A percentile compares a stretch with the other conserved stretches of the same genome.
phyloP scores from a whole-genome alignment of 371 early-diverging fungal genomes.

The Zychaea mexicana region DNA sequence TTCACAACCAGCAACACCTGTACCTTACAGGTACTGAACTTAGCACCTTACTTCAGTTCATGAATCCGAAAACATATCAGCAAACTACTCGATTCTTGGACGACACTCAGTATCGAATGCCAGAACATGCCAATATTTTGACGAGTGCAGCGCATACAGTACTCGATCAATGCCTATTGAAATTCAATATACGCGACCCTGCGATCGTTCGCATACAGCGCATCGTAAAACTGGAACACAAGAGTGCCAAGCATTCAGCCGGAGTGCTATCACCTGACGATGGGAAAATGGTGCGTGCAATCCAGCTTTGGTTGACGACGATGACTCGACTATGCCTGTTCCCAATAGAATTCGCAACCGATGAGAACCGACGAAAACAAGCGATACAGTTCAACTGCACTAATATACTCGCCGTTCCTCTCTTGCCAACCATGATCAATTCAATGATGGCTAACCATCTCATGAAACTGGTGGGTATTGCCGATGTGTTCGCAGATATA shows the following conservation, averaged over 20 bases:
- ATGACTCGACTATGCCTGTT: constrained; percentile 52
- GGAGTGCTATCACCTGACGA: constrained; percentile 20
- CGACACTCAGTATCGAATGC: constrained; percentile 17
- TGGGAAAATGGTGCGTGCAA: constrained; percentile 31
- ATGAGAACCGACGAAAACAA: neutral
- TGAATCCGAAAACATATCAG: constrained; percentile 51
- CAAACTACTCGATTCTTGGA: constrained; percentile 22
- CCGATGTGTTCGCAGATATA: constrained; percentile 2
- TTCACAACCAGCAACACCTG: constrained; percentile 4
- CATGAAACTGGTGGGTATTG: constrained; percentile 12
- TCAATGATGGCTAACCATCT: constrained; percentile 23
- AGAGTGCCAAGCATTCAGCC: constrained; percentile 10
- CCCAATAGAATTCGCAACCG: constrained; percentile 39
- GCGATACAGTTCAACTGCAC: constrained; percentile 25
- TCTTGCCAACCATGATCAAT: constrained; percentile 20
- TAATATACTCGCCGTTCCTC: constrained; percentile 24
- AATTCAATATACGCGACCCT: constrained; percentile 18
- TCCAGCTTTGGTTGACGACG: constrained; percentile 57
- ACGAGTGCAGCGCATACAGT: constrained; percentile 12
- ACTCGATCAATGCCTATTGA: constrained; percentile 15
- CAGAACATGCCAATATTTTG: constrained; percentile 18
- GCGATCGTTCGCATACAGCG: constrained; percentile 32
- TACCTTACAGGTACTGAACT: constrained; percentile 52
- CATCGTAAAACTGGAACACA: constrained; percentile 43
- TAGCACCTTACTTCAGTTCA: constrained; percentile 46